Evolutionary conservation across 2,329 filamentous ascomycete species (phyloP), one percentile per base, ranked within the genome.

Genomic region (Colletotrichum falcatum): DNA sequence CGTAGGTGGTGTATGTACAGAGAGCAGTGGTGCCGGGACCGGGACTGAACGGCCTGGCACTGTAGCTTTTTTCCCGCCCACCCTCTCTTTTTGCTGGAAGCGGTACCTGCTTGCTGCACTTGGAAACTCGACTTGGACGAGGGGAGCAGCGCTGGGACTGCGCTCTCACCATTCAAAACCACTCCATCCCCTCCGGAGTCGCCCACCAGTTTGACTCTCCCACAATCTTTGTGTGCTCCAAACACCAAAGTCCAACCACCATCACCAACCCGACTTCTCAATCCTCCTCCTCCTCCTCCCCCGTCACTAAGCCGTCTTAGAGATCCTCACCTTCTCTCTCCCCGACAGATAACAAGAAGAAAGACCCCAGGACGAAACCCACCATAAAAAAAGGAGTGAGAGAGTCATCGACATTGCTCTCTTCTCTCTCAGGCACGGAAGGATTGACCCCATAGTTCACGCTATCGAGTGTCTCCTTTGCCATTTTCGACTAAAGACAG

Each of bases 181-280:
- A 72, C 70, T 70, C 66, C 70, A 58, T 72, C 58, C 66, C 70
- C 70, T 72, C 70, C 66, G 62, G 56, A 65, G 66, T 62, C 61
- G 66, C 65, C 46, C 66, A 58, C n/a, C 59, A 65, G 46, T 46
- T 58, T 60, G 7, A 42, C 30, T 53, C 70, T 55, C 53, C 61
- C 60, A 49, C 28, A 68, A 65, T 53, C 68, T 71, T 71, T 65
- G 68, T 71, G 61, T 71, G 64, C 68, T 71, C 60, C 54, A 72
- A 62, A 70, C 70, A 70, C 69, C 69, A 72, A 72, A 71, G 60
- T 30, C 61, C 61, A 51, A 63, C 60, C 37, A 44, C 37, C 37
- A 39, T 4, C 35, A 37, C 35, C 35, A 37, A 37, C 35, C 35
- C 28, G 26, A 64, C 59, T 20, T 33, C 44, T 26, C 42, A 35